Base-by-base conservation (phyloP, 2,329 filamentous ascomycete genomes). In the Pseudogymnoascus destructans region DNA sequence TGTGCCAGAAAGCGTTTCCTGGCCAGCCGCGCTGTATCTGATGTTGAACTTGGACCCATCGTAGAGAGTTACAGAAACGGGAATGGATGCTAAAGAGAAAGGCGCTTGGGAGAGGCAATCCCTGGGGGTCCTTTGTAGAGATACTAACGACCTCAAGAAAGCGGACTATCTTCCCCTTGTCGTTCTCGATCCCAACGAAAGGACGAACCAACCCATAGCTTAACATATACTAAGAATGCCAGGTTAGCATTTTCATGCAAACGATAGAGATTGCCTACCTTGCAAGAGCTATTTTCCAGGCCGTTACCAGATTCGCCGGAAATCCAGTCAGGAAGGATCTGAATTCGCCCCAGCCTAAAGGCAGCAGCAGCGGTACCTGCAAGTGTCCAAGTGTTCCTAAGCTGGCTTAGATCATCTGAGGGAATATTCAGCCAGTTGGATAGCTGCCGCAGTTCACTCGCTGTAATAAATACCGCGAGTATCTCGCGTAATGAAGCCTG, bases 51-150 rank as follows among this genome's bases (percentile, higher is more conserved):
- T 36, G n/a, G 2, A 15, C 3, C 33, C 33, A 36, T 13, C 13
- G 33, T 13, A 60, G 33, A 15, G 59, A 58, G 15, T 58, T 60
- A 38, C 40, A 55, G 38, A 60, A 55, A 30, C 59, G 55, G 30
- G 11, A 5, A 57, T 58, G 42, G 35, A 58, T 25, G 33, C 7
- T 21, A 23, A 60, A 55, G 5, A 60, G 33, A 25, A 58, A 55
- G n/a, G 55, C 13, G 11, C 55, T 40, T 17, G 59, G 55, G 21
- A 60, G 56, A 25, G 40, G 36, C 11, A 52, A 46, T 33, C 38
- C 30, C 32, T 36, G 6, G n/a, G 33, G 33, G 2, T 36, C 33
- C n/a, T 15, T 36, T 15, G 33, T 36, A 15, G 33, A 36, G n/a
- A 36, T 36, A 36, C 13, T 8, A 8, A 36, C 33, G 5, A 15